Conservation (phyloP, 1,284 basidiomycete species). For the Schizopora paradoxa region DNA sequence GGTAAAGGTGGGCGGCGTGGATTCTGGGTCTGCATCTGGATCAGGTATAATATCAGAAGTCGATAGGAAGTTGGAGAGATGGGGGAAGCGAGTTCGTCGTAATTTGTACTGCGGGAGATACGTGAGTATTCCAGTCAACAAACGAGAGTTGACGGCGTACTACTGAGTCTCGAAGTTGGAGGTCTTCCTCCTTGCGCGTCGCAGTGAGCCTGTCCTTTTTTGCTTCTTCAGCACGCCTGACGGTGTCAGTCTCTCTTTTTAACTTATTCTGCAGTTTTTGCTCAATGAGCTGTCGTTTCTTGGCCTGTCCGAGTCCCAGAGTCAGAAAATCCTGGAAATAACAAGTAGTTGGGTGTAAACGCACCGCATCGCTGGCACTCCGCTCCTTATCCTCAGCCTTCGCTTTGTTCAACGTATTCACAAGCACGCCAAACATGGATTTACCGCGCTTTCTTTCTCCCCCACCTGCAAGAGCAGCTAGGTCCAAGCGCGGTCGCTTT, state of each 20-base stretch:
- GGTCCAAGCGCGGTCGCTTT: conserved; percentile 67
- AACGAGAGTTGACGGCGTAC: conserved; percentile 38
- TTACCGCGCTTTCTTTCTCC: conserved; percentile 73
- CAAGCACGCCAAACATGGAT: conserved; percentile 74
- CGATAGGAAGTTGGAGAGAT: conserved; percentile 69
- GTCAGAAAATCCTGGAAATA: conserved; percentile 8
- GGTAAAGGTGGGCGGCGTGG: conserved; percentile 13
- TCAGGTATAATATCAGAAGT: conserved; percentile 63
- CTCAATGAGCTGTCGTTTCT: conserved; percentile 73
- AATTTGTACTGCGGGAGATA: conserved; percentile 52
- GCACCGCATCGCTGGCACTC: conserved; percentile 70
- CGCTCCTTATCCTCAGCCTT: conserved; percentile 77
- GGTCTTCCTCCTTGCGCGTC: conserved; percentile 72
- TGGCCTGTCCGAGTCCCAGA: conserved; percentile 44
- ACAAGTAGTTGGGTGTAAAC: conserved; percentile 26
- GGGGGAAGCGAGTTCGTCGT: conserved; percentile 57
- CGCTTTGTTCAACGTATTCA: conserved; percentile 77
- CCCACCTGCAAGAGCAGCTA: conserved; percentile 38
- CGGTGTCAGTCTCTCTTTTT: conserved; percentile 74
- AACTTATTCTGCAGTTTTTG: conserved; percentile 76
- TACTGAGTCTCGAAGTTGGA: conserved; percentile 72
- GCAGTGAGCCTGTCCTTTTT: conserved; percentile 72
- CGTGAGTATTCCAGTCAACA: neutral
- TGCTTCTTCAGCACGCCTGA: conserved; percentile 74
- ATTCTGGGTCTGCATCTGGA: conserved; percentile 11